phyloP scores from a whole-genome alignment of 345 rosid genomes.

The Viola odorata region DNA sequence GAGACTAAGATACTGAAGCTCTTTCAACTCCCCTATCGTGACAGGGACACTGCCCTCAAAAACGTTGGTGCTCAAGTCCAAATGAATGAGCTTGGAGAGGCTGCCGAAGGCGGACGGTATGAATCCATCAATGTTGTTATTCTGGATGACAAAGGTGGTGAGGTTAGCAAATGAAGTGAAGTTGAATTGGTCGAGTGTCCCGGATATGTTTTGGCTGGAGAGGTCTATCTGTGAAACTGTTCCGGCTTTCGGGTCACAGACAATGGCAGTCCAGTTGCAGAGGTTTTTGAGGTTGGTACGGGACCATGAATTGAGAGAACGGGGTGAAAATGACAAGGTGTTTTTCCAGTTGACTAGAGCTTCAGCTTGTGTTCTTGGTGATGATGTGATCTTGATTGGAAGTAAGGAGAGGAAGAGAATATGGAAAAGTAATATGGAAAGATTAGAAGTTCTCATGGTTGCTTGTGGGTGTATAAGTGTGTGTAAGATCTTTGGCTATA shows the following conservation, averaged over 20 bases:
- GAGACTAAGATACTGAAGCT: constrained; percentile 37
- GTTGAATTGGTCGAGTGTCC: constrained; percentile 37
- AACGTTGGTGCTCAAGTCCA: constrained; percentile 41
- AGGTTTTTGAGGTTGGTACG: constrained; percentile 34
- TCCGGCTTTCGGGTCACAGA: constrained; percentile 27
- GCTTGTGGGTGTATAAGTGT: neutral
- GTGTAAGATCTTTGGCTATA: no score
- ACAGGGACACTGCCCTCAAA: constrained; percentile 33
- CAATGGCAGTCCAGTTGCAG: constrained; percentile 59
- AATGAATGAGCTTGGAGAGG: constrained; percentile 30
- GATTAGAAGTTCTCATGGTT: constrained; percentile 17
- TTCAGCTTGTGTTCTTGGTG: constrained; percentile 45
- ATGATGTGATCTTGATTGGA: constrained; percentile 27
- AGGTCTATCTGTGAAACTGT: constrained; percentile 37
- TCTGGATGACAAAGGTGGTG: constrained; percentile 32
- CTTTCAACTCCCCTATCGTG: constrained; percentile 31
- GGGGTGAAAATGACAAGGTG: constrained; percentile 23
- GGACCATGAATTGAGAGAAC: constrained; percentile 53
- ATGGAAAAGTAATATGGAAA: constrained; percentile 22
- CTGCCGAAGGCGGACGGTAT: constrained; percentile 34
- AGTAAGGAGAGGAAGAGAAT: constrained; percentile 21
- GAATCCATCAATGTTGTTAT: constrained; percentile 21
- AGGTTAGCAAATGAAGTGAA: constrained; percentile 46
- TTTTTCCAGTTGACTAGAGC: constrained; percentile 59
- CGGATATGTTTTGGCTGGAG: constrained; percentile 27